A percentile compares a stretch with the other conserved stretches of the same genome.
Conservation (phyloP, 1,284 basidiomycete genomes). For the Marasmius sp. region DNA sequence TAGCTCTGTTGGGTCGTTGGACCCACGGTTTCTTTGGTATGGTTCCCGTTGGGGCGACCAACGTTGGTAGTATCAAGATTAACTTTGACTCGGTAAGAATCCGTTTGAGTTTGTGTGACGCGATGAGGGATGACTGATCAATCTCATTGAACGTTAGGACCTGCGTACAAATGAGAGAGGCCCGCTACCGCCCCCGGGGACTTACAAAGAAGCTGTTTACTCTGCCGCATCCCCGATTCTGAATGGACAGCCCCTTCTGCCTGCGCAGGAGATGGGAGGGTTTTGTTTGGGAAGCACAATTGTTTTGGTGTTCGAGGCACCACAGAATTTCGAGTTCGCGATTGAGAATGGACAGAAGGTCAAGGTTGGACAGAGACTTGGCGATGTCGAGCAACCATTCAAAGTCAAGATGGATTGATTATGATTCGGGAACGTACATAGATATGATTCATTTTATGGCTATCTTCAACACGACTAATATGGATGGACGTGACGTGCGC, state of each 20-base stretch:
- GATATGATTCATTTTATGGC: neutral
- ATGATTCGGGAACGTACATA: neutral
- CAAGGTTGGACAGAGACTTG: constrained; percentile 81
- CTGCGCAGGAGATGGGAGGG: constrained; percentile 96
- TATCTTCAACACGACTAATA: neutral
- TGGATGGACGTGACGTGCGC: neutral
- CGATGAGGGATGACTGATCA: neutral
- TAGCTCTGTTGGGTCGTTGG: constrained; percentile 96
- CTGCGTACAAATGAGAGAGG: constrained; percentile 83
- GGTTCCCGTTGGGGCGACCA: constrained; percentile 97
- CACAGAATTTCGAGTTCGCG: constrained; percentile 78
- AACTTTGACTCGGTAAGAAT: constrained; percentile 86
- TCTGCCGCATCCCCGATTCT: constrained; percentile 78
- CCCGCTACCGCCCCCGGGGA: constrained; percentile 79
- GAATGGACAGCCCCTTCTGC: constrained; percentile 83
- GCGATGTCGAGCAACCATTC: constrained; percentile 41
- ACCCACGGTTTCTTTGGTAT: constrained; percentile 95
- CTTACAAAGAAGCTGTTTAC: constrained; percentile 92
- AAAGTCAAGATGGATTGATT: constrained; percentile 1
- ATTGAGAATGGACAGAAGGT: constrained; percentile 86
- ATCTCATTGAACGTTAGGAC: constrained; percentile 38
- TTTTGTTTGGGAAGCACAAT: constrained; percentile 96
- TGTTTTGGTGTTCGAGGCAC: constrained; percentile 96
- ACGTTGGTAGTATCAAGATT: constrained; percentile 95
- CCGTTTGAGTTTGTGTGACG: neutral